phyloP scores from a whole-genome alignment of 495 filamentous ascomycete species.

The Letharia columbiana region DNA sequence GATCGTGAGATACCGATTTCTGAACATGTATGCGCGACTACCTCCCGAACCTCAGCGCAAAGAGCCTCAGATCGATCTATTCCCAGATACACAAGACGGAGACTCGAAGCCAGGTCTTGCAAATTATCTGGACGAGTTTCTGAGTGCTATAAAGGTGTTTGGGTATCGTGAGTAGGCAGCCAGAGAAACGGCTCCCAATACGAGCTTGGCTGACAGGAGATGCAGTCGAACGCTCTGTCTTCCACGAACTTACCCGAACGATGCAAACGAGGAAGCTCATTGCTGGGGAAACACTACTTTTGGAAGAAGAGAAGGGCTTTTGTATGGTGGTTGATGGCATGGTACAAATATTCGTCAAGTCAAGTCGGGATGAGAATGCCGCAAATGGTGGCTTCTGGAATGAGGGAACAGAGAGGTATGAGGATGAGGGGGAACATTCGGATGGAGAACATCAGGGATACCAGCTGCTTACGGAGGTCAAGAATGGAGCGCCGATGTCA shows the following conservation, averaged over 20 bases:
- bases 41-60: constrained; percentile 93
- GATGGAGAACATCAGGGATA: constrained; percentile 65
- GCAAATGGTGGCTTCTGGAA: constrained; percentile 27
- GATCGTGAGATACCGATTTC: constrained; percentile 85
- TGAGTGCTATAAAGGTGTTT: constrained; percentile 99
- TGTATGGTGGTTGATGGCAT: constrained; percentile 94
- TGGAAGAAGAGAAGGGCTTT: constrained; percentile 97
- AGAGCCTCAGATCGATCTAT: constrained; percentile 88
- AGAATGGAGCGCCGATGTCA: constrained; percentile 97
- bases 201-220: constrained; percentile 4
- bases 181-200: background rate
- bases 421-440: constrained; percentile 55
- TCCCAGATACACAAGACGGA: constrained; percentile 83
- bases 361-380: constrained; percentile 49
- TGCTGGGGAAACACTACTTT: constrained; percentile 84
- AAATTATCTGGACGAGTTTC: constrained; percentile 94
- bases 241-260: constrained; percentile 91
- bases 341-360: constrained; percentile 98
- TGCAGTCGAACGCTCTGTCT: constrained; percentile 77
- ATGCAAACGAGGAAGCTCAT: constrained; percentile 97
- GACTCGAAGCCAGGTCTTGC: constrained; percentile 83
- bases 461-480: constrained; percentile 91
- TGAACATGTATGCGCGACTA: constrained; percentile 91
- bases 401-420: constrained; percentile 40
- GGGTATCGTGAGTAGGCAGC: constrained; percentile 52